phyloP scores from a whole-genome alignment of 176 grass and related monocot species.

The Eremochloa ophiuroides region DNA sequence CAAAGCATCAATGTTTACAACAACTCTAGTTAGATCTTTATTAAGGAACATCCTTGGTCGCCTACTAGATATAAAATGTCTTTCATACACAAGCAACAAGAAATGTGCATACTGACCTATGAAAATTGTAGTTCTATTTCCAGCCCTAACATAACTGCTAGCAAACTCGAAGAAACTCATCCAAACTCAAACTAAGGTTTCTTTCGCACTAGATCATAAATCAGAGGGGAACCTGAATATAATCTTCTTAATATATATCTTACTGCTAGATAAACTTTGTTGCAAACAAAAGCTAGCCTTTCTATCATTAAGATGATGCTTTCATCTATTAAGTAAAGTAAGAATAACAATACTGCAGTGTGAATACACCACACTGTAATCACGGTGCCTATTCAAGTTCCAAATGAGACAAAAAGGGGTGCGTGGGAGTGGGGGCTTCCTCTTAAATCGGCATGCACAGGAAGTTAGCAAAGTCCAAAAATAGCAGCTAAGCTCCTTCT shows the following conservation, averaged over 20 bases:
- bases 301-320: background rate
- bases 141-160: background rate
- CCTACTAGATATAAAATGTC: background rate
- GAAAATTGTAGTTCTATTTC: background rate
- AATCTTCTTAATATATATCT: background rate
- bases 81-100: background rate
- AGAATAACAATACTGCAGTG: background rate
- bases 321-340: conserved; percentile 17
- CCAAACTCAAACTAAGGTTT: conserved; percentile 9
- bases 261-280: background rate
- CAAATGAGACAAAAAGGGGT: background rate
- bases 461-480: conserved; percentile 30
- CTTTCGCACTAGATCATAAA: background rate
- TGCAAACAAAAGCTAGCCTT: background rate
- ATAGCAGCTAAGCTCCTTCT: conserved; percentile 15
- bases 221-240: background rate
- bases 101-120: background rate
- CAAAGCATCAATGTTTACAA: background rate
- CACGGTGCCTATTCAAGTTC: background rate
- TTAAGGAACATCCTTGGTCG: background rate
- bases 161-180: background rate
- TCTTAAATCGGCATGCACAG: background rate
- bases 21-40: conserved; percentile 4
- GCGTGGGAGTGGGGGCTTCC: background rate
- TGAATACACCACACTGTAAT: background rate